Evolutionary conservation across 805 yeast genomes (phyloP).

Genomic region (Cyberlindnera mrakii): DNA sequence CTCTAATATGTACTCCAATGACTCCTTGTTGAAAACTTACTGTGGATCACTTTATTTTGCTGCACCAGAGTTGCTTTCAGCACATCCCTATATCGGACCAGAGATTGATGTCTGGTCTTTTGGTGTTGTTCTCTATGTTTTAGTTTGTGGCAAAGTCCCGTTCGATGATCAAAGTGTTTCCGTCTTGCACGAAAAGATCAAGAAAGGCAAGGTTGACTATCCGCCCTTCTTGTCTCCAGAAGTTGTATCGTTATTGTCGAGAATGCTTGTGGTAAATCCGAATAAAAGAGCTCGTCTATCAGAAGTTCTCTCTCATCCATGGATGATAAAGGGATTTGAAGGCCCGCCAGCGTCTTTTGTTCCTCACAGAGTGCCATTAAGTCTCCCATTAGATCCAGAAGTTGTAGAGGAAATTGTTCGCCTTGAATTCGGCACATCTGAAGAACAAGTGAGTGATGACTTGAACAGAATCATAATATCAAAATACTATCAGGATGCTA

Average conservation of each 20-base stretch:
- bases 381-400: constrained; percentile 56
- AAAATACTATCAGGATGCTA: constrained; percentile 57
- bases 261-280: constrained; percentile 93
- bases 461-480: constrained; percentile 55
- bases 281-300: constrained; percentile 67
- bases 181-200: constrained; percentile 88
- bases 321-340: constrained; percentile 91
- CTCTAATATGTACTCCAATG: constrained; percentile 75
- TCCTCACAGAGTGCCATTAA: constrained; percentile 74
- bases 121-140: constrained; percentile 91
- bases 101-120: constrained; percentile 98
- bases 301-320: constrained; percentile 83
- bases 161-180: constrained; percentile 94
- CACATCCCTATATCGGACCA: constrained; percentile 91
- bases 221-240: constrained; percentile 77
- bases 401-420: constrained; percentile 72
- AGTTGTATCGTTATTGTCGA: constrained; percentile 70
- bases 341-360: constrained; percentile 62
- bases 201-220: constrained; percentile 86
- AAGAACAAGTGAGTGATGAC: constrained; percentile 48
- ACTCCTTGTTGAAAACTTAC: constrained; percentile 75
- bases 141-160: constrained; percentile 97
- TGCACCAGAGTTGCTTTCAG: constrained; percentile 92
- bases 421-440: constrained; percentile 68
- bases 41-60: constrained; percentile 98